These are phyloP conservation scores for Aspergillus sp. DNA, from an alignment of 2,329 filamentous ascomycete species.

Conservation along the genomic window DNA sequence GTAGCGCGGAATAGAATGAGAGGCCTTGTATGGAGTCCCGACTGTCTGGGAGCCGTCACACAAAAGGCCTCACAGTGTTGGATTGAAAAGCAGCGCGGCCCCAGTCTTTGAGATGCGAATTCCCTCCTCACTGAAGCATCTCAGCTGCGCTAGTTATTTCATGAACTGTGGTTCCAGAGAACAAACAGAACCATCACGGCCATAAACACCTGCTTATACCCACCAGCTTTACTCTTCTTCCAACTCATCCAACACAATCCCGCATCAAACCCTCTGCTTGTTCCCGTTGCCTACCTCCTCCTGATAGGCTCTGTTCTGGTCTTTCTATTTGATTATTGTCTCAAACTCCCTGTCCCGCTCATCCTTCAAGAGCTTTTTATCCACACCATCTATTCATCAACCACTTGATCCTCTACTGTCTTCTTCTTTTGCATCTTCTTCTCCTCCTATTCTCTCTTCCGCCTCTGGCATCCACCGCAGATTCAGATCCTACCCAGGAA, in stretches of 20 bases:
- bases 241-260: background rate
- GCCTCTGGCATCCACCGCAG: constrained; percentile 7
- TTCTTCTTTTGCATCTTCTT: constrained; percentile 20
- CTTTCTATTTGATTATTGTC: background rate
- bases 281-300: background rate
- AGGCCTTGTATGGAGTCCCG: constrained; percentile 10
- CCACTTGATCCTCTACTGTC: constrained; percentile 6
- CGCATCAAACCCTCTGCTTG: background rate
- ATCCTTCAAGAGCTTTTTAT: background rate
- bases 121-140: constrained; percentile 8
- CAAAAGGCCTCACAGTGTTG: constrained; percentile 8
- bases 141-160: constrained; percentile 14
- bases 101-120: background rate
- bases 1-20: constrained; percentile 12
- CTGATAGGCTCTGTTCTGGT: background rate
- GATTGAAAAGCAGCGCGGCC: constrained; percentile 18
- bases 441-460: constrained; percentile 1
- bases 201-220: constrained; percentile 20
- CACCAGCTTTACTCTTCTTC: constrained; percentile 4
- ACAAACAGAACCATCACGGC: constrained; percentile 21
- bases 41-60: constrained; percentile 8
- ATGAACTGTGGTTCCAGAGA: constrained; percentile 18
- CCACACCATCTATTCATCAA: background rate
- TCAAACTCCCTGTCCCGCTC: constrained; percentile 9
- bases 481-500: background rate